Evolutionary conservation across 2,329 filamentous ascomycete genomes (phyloP), one percentile per base, ranked within the genome.

Genomic region (Alternaria panax): DNA sequence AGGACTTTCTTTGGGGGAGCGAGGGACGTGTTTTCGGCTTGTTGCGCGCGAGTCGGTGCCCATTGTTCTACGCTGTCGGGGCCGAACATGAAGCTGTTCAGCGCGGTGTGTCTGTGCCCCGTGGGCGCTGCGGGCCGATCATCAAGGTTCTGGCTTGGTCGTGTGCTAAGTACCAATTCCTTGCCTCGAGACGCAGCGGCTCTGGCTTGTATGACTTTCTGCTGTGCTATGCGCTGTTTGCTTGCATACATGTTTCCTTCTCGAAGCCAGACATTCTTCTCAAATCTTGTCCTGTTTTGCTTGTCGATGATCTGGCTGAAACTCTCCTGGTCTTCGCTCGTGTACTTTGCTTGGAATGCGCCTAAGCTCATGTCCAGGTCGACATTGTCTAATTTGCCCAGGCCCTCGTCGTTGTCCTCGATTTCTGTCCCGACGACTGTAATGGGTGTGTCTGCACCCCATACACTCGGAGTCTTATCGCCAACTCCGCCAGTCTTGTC

Each of bases 241-340:
- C 85, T 82, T 0, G 86, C 85, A 43, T 97, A 86, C 75, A 94
- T 94, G 80, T 98, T 97, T 27, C 89, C 91, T 9, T 88, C 86
- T 88, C 93, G 96, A 45, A 98, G 83, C 91, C 94, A 97, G 1
- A 88, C 88, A 73, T 97, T 91, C 70, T 94, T 96, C 71, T 93
- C 90, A 0, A 91, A 89, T 51, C 85, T 87, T 76, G 93, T 94
- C 62, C 89, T 85, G 73, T 97, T 99, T 73, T 97, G 92, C 71
- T 89, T 91, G 80, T 99, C 95, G 27, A 98, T 82, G 1, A 99
- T 84, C 69, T 90, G 90, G 78, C 97, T 96, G 81, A 99, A 98
- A 69, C 92, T 96, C 75, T 97, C 95, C 74, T 98, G 98, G 76
- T 99, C 95, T 78, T 99, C 95, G 72, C 92, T 97, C 1, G 94